phyloP scores from a whole-genome alignment of 208 protist species.

The Wallacemonas collosoma region DNA sequence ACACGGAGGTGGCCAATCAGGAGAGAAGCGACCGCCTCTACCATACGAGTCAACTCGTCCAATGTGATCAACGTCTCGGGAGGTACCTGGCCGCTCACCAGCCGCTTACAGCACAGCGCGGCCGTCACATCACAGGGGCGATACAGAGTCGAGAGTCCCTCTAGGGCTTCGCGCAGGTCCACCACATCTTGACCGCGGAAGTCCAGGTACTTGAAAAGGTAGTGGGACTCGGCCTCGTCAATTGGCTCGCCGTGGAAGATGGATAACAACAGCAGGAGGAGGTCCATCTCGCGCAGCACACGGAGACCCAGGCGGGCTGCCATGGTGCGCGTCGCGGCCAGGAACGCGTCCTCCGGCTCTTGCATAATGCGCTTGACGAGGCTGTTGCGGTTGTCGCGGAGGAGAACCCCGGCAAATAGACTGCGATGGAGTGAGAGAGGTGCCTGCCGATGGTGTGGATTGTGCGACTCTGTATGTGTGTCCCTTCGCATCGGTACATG shows the following conservation, averaged over 20 bases:
- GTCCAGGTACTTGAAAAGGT: constrained; percentile 46
- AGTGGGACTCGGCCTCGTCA: constrained; percentile 22
- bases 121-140: constrained; percentile 20
- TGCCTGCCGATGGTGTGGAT: background rate
- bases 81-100: constrained; percentile 23
- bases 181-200: constrained; percentile 21
- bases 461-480: background rate
- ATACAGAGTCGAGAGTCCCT: constrained; percentile 31
- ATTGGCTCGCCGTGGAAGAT: constrained; percentile 15
- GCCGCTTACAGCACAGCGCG: constrained; percentile 33
- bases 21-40: constrained; percentile 3
- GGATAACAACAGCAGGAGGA: constrained; percentile 14
- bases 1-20: background rate
- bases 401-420: constrained; percentile 29
- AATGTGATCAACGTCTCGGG: constrained; percentile 34
- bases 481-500: background rate
- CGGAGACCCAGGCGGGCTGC: constrained; percentile 35
- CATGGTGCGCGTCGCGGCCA: constrained; percentile 17
- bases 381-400: constrained; percentile 24
- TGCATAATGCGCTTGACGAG: constrained; percentile 18
- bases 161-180: constrained; percentile 28
- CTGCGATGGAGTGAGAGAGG: constrained; percentile 20
- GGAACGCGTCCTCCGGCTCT: constrained; percentile 15
- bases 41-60: constrained; percentile 36
- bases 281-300: constrained; percentile 24